Base-by-base conservation (phyloP, 768 basidiomycete species). In the Nidularia pulvinata region DNA sequence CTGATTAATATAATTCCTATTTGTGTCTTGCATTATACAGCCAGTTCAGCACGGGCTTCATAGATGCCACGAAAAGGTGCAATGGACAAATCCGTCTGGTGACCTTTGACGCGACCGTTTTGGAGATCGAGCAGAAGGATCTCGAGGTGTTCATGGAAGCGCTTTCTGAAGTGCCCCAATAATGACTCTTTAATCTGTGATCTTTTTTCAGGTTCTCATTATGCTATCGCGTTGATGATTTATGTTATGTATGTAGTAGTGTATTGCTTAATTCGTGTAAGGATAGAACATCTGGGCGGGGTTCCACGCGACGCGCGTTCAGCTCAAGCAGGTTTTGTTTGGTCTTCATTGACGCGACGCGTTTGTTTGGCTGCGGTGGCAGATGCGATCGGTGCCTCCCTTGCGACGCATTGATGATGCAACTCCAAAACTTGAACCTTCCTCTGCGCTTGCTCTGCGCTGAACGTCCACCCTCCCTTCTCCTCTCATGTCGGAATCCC, bases 61-160 rank as follows among this genome's bases (percentile, higher is more conserved):
- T 93, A 49, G 82, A 86, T 48, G 94, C 94, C 13, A 89, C 87
- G 59, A 83, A 86, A 46, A 79, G 82, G 37, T 89, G 87, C 53
- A 88, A 89, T 54, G 91, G 92, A 6, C 80, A 84, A 14, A 88
- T 88, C 22, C 82, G 85, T 43, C 88, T 93, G 60, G 84, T 87
- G 37, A 87, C 91, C 44, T 95, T 95, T 64, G 91, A 95, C 61
- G 92, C 91, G 0, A 92, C 85, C 57, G 83, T 95, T 1, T 77
- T 95, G 9, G 94, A 95, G 70, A 87, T 96, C 50, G 83, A 88
- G 54, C 82, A 88, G 61, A 86, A 86, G 34, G 92, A 95, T 69
- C 72, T 96, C 37, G 83, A 84, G 55, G 73, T 82, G 44, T 96
- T 96, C 70, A 73, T 96, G 22, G 89, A 91, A 64, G 82, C 85